Base-by-base conservation (phyloP, 148 eudicot species). In the Silene latifolia region DNA sequence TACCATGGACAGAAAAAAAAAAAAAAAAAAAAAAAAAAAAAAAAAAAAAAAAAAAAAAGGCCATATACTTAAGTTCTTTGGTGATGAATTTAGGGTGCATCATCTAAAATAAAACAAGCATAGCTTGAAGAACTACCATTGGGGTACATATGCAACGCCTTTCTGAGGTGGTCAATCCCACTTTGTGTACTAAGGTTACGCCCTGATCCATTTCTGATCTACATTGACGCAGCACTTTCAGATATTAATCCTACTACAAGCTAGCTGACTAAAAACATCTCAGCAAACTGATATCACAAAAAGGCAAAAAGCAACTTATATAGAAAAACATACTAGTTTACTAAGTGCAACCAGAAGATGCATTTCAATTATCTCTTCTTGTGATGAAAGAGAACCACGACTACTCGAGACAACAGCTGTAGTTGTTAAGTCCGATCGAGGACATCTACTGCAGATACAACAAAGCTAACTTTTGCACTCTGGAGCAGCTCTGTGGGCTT, bases 91-190 rank as follows among this genome's bases (percentile, higher is more conserved):
- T 39, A 39, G 64, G 14, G 0, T 14, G 24, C 64, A 46, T 14
- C 58, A 60, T 19, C 24, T 23, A 67, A 44, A 25, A 47, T 10
- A 17, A 72, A 54, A 68, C 51, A 58, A 56, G 73, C 63, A 3
- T 81, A 90, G 97, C 98, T 87, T 82, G 92, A 57, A 77, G 83
- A 76, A 72, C 75, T 77, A 82, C 85, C 83, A 74, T 81, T 87
- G 66, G 98, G 98, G 83, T 78, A 94, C 88, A 84, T 83, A 80
- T 94, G 98, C 77, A 94, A 83, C 59, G 83, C 82, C 83, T 90
- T 94, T 39, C 83, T 87, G 56, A 94, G 91, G 83, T 94, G 96
- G 79, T 77, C 77, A 35, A 89, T 83, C 77, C 93, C 96, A 78
- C 82, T 85, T 80, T 87, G 93, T 74, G 86, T 76, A 67, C 76